phyloP scores from a whole-genome alignment of 768 basidiomycete genomes.

The Holtermannia corniformis region DNA sequence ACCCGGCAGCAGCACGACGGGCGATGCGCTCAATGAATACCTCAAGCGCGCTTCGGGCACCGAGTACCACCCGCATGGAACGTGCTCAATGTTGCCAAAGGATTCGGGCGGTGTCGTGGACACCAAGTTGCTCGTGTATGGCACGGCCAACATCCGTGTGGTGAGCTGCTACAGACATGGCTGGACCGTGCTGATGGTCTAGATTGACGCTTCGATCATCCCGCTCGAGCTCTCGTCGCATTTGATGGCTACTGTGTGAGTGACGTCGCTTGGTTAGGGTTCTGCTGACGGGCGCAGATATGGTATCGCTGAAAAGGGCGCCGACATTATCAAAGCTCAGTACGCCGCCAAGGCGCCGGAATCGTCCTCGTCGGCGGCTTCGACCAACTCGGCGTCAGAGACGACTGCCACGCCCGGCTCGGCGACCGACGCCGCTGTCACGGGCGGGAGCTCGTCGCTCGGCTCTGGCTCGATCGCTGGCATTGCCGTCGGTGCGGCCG shows the following conservation, averaged over 20 bases:
- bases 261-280: too few species aligned
- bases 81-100: conserved; percentile 54
- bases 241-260: conserved; percentile 40
- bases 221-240: conserved; percentile 52
- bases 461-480: conserved; percentile 23
- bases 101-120: conserved; percentile 54
- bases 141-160: conserved; percentile 53
- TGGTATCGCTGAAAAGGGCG: conserved; percentile 49
- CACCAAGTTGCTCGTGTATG: conserved; percentile 52
- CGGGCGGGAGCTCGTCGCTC: conserved; percentile 2
- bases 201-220: conserved; percentile 48
- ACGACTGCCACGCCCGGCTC: conserved; percentile 16
- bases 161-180: conserved; percentile 25
- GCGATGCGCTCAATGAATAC: conserved; percentile 51
- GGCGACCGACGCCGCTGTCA: conserved; percentile 19
- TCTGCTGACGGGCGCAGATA: too few species aligned
- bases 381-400: not conserved
- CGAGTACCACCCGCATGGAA: conserved; percentile 52
- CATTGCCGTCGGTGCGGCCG: conserved; percentile 25
- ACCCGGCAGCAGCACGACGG: conserved; percentile 49
- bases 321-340: conserved; percentile 45
- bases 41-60: conserved; percentile 27
- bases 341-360: conserved; percentile 30
- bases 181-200: not conserved
- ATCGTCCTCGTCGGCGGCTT: conserved; percentile 5